Percentiles rank a stretch among this genome's conserved stretches.
These are phyloP conservation scores for Hymenoscyphus albidus DNA, from an alignment of 2,329 filamentous ascomycete species.

Conservation along the genomic window DNA sequence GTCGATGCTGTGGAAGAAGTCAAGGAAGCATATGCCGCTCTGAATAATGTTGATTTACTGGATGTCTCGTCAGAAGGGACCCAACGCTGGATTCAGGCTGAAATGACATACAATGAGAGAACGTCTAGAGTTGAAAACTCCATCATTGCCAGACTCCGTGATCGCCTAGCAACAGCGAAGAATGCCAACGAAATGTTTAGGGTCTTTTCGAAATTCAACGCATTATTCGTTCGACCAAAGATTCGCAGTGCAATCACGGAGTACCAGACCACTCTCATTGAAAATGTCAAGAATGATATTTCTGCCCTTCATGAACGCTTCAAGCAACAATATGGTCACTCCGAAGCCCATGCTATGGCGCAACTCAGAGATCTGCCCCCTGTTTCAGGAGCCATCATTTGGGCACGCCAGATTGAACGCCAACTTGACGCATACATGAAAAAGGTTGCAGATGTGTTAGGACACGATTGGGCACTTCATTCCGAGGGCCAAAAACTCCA, in stretches of 20 bases:
- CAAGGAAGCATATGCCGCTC: constrained; percentile 84
- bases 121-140: constrained; percentile 98
- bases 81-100: constrained; percentile 85
- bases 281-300: constrained; percentile 96
- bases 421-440: constrained; percentile 97
- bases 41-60: constrained; percentile 92
- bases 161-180: constrained; percentile 90
- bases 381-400: constrained; percentile 95
- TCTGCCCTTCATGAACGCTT: constrained; percentile 90
- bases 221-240: constrained; percentile 96
- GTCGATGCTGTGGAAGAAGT: constrained; percentile 97
- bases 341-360: constrained; percentile 96
- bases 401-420: constrained; percentile 93
- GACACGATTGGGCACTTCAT: constrained; percentile 90
- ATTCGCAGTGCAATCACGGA: constrained; percentile 96
- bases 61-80: constrained; percentile 90
- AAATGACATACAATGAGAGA: constrained; percentile 94
- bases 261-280: constrained; percentile 96
- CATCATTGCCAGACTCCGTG: constrained; percentile 89
- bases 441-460: constrained; percentile 97
- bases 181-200: constrained; percentile 99
- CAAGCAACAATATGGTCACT: constrained; percentile 98
- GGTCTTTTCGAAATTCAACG: constrained; percentile 99
- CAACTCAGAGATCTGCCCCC: constrained; percentile 93
- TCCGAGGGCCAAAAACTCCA: constrained; percentile 92